Conservation (phyloP, 2,329 filamentous ascomycete species). For the Exophiala sp. region DNA sequence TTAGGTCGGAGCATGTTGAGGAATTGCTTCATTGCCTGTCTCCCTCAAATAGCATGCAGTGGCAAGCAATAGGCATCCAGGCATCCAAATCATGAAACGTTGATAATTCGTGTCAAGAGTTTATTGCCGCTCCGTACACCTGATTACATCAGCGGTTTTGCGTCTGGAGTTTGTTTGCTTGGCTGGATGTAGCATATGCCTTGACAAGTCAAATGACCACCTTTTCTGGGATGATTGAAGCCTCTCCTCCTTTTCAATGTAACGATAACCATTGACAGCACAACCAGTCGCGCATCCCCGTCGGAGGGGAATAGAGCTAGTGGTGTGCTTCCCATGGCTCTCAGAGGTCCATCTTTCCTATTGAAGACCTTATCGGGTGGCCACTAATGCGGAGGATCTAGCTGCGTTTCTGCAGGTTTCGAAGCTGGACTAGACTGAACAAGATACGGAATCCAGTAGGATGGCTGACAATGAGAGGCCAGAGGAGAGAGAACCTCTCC, state of each 20-base stretch:
- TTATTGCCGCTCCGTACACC: too few relatives aligned
- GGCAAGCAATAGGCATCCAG: too few relatives aligned
- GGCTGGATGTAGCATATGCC: background rate
- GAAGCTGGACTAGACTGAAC: background rate
- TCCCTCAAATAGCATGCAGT: too few relatives aligned
- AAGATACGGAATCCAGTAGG: background rate
- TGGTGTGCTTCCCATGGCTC: background rate
- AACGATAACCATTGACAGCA: conserved; percentile 9
- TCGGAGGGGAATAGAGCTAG: background rate
- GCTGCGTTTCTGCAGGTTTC: background rate
- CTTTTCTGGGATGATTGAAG: background rate
- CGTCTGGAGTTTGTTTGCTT: too few relatives aligned
- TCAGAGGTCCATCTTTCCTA: conserved; percentile 3
- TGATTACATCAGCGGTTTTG: too few relatives aligned
- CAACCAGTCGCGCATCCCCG: conserved; percentile 16
- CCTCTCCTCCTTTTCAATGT: conserved; percentile 18
- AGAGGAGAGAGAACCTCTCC: background rate
- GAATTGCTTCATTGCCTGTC: background rate
- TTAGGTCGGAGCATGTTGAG: background rate
- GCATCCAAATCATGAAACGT: too few relatives aligned
- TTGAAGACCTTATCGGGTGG: conserved; percentile 2
- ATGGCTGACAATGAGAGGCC: background rate
- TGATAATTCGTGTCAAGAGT: too few relatives aligned
- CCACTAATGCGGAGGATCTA: background rate
- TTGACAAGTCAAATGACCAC: background rate